Evolutionary conservation across 2,329 filamentous ascomycete species (phyloP).

Genomic region (Microsporum audouinii): DNA sequence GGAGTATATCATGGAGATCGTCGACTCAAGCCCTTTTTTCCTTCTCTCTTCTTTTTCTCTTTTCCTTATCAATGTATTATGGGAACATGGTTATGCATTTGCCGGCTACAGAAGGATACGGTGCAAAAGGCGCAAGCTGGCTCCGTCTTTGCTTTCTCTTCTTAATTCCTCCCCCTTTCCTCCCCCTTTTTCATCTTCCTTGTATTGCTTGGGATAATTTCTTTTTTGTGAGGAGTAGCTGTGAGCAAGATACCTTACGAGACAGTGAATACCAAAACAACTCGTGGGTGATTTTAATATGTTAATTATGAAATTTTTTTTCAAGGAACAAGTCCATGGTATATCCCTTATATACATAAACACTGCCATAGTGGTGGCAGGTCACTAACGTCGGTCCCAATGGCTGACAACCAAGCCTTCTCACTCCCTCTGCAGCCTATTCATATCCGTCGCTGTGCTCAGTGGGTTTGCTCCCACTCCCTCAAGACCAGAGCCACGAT

Average conservation of each 20-base stretch:
- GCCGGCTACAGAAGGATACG: slow-evolving; percentile 1
- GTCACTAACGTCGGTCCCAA: too few species aligned
- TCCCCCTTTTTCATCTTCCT: background rate
- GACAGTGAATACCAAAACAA: background rate
- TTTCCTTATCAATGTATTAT: slow-evolving; percentile 2
- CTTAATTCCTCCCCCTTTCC: background rate
- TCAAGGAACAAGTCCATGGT: background rate
- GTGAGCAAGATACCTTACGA: background rate
- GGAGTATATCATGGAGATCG: background rate
- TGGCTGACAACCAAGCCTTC: too few species aligned
- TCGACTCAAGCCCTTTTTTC: background rate
- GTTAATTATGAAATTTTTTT: background rate
- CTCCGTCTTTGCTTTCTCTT: background rate
- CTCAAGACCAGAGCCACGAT: slow-evolving; percentile 33
- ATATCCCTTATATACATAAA: too few species aligned
- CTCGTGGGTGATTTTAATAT: background rate
- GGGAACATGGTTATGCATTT: background rate
- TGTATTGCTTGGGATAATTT: background rate
- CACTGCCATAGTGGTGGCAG: too few species aligned
- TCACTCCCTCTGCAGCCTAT: background rate
- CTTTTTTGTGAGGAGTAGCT: background rate
- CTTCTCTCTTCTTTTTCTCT: background rate
- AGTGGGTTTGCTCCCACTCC: slow-evolving; percentile 30
- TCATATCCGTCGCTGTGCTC: background rate
- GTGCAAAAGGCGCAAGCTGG: slow-evolving; percentile 1